phyloP scores from a whole-genome alignment of 306 rosid genomes.

The Medicago arabica region DNA sequence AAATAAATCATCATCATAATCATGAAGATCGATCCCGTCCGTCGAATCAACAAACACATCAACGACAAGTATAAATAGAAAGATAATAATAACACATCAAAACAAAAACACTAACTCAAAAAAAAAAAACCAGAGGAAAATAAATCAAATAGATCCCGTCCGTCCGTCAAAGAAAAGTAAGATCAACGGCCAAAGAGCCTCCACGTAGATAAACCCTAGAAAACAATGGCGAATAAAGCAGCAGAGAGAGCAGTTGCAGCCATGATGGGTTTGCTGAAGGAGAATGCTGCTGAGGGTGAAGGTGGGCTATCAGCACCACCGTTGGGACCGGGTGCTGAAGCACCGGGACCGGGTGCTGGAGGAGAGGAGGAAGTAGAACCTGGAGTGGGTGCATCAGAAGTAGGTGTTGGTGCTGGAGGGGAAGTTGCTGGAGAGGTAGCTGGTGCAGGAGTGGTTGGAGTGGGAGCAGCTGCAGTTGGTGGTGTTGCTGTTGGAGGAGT shows the following conservation, averaged over 20 bases:
- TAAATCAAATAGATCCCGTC: slow-evolving; percentile 61
- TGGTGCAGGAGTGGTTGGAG: slow-evolving; percentile 26
- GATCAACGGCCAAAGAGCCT: slow-evolving; percentile 44
- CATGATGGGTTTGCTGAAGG: slow-evolving; percentile 51
- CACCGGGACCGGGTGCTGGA: background rate
- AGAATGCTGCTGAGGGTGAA: slow-evolving; percentile 51
- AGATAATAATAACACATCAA: slow-evolving; percentile 20
- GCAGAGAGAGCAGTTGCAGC: slow-evolving; percentile 73
- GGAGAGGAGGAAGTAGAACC: background rate
- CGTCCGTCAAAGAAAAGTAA: slow-evolving; percentile 52
- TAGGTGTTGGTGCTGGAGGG: slow-evolving; percentile 39
- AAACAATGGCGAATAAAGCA: slow-evolving; percentile 56
- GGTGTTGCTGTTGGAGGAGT: slow-evolving; percentile 40
- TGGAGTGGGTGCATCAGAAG: background rate
- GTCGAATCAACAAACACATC: slow-evolving; percentile 45
- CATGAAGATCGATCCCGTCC: slow-evolving; percentile 29
- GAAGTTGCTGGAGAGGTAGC: slow-evolving; percentile 3
- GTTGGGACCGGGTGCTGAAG: background rate
- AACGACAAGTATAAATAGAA: slow-evolving; percentile 35
- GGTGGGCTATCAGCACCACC: background rate
- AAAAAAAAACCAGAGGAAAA: slow-evolving; percentile 31
- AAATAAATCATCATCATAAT: slow-evolving; percentile 41
- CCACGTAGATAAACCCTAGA: slow-evolving; percentile 46
- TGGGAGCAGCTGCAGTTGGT: slow-evolving; percentile 9
- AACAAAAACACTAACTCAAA: slow-evolving; percentile 32